Base-by-base conservation (phyloP, 2,329 filamentous ascomycete species). In the Pseudogymnoascus sp. region DNA sequence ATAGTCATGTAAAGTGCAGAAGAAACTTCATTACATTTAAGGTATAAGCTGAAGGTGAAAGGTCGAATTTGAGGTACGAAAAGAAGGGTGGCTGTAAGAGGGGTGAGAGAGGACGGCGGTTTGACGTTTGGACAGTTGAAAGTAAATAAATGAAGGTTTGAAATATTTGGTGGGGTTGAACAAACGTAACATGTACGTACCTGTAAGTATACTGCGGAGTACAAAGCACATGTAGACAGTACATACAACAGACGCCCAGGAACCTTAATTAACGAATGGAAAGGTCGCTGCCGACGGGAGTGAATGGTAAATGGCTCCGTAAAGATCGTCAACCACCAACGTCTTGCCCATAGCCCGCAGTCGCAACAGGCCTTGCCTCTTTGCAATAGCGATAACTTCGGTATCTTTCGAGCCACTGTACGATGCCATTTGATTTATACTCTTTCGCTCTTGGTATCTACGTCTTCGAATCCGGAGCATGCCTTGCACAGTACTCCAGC, bases 201-300 rank as follows among this genome's bases (percentile, higher is more conserved):
- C 42, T 51, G 25, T 31, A 15, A 33, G 29, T 55, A 15, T 55
- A 15, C 44, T 3, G 13, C 8, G 21, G 27, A 33, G 44, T 55
- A 27, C 41, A 44, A 44, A 44, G 41, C 21, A 44, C 41, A 25
- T 44, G 41, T 44, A 13, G 21, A 21, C 8, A 12, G 15, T 44
- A 44, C 41, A n/a, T 44, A 13, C 2, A 44, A n/a, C 13, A 31
- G 15, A 7, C 39, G 12, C 15, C 48, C 48, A 33, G 48, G 48
- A 55, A 55, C 48, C 48, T 55, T 55, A 55, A 55, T 55, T 55
- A 44, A 41, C 41, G 41, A 27, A 44, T 44, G n/a, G 41, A 44
- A 44, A 44, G 41, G 41, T 44, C 21, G 5, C 21, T 15, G 48
- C 29, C 29, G 29, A 55, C 48, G 29, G 29, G 29, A 21, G 48